Base-by-base conservation (phyloP, 2,329 filamentous ascomycete species). In the Colletotrichum ledebouriae region DNA sequence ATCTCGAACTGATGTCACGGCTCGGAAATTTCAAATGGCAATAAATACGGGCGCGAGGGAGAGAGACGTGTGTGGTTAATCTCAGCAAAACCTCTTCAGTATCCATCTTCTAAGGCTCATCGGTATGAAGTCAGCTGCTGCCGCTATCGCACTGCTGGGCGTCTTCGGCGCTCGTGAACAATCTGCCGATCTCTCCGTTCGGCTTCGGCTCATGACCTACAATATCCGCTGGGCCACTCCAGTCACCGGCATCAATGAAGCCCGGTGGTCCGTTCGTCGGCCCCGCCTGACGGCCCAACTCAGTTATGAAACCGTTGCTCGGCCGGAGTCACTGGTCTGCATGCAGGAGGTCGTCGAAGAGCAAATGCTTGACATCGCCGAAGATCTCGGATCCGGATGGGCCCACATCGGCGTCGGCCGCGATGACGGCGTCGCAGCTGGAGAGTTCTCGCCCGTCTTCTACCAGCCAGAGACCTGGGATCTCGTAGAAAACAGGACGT, bases 381-480 rank as follows among this genome's bases (percentile, higher is more conserved):
- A 55, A 20, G 77, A 77, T 4, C 78, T 87, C 3, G 81, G 82
- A 22, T 17, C 72, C 3, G 70, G 67, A 41, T 89, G 87, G 87
- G 72, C 78, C 4, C 83, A 84, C 70, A 80, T 89, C 59, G 88
- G 88, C 12, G 83, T 88, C 3, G 87, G 86, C 11, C 82, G 88
- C 22, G 83, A 89, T 53, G 86, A 89, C 75, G 90, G 91, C 22
- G 79, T 81, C 37, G 73, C 82, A 33, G 80, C 80, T 1, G 91
- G 91, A 52, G 91, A 93, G 78, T 92, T 91, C 77, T 88, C 86
- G 2, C 90, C 90, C 2, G 89, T 93, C 70, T 81, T 93, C 72
- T 93, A 90, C 75, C 84, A 71, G 20, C 69, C 84, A 76, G 83
- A 72, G 72, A 72, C 84, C 9, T 91, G 87, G 86, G 74, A 82